phyloP scores from a whole-genome alignment of 1,284 basidiomycete genomes.

The Sutorius eximius region DNA sequence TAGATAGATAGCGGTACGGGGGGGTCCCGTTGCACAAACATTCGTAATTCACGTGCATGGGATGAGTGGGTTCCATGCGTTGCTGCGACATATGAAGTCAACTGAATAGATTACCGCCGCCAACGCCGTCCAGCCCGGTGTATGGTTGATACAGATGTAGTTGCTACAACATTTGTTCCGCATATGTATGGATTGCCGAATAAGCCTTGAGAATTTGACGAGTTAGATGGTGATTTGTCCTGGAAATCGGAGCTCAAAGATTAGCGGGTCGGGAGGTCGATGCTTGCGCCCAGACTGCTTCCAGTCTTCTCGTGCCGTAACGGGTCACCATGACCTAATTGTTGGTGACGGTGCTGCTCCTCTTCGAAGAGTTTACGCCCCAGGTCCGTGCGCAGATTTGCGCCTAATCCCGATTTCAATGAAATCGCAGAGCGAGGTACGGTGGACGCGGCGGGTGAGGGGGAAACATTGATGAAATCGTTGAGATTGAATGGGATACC shows the following conservation, averaged over 20 bases:
- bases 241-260: constrained; percentile 2
- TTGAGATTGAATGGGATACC: constrained; percentile 57
- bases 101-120: constrained; percentile 32
- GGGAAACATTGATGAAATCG: constrained; percentile 73
- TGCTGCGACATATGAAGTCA: constrained; percentile 28
- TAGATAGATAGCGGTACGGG: constrained; percentile 23
- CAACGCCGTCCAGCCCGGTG: constrained; percentile 18
- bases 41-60: constrained; percentile 31
- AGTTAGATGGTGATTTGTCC: constrained; percentile 16
- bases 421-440: constrained; percentile 33
- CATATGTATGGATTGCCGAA: constrained; percentile 22
- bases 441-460: constrained; percentile 49
- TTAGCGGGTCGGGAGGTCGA: constrained; percentile 31
- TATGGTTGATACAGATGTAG: constrained; percentile 33
- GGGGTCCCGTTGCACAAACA: constrained; percentile 22
- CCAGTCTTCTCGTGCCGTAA: constrained; percentile 30
- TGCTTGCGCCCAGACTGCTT: constrained; percentile 28
- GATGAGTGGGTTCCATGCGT: constrained; percentile 16
- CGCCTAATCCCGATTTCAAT: constrained; percentile 44
- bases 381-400: constrained; percentile 53
- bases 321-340: constrained; percentile 21
- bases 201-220: constrained; percentile 15
- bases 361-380: constrained; percentile 72
- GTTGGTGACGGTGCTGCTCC: constrained; percentile 47
- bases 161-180: constrained; percentile 35